Conservation (phyloP, 1,139 yeast species). For the Pichia sp. region DNA sequence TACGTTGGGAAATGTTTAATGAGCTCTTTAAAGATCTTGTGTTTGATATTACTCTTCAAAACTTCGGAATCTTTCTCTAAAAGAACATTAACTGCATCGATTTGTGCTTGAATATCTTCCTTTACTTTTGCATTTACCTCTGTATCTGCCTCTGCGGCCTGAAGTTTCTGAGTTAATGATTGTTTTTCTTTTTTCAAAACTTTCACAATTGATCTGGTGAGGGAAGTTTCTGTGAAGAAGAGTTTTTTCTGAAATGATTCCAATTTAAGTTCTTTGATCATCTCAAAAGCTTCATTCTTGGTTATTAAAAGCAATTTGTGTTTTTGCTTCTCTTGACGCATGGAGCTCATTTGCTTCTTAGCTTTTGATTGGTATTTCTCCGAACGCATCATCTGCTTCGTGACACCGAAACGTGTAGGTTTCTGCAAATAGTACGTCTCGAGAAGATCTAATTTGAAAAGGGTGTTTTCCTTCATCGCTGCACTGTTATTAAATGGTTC, state of each 20-base stretch:
- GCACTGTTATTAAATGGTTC: too few species aligned
- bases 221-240: slow-evolving; percentile 35
- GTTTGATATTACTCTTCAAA: slow-evolving; percentile 7
- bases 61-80: slow-evolving; percentile 2
- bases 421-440: slow-evolving; percentile 39
- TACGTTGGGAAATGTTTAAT: slow-evolving; percentile 13
- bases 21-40: slow-evolving; percentile 16
- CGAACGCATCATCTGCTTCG: slow-evolving; percentile 41
- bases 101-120: not conserved
- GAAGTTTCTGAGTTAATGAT: slow-evolving; percentile 3
- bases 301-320: slow-evolving; percentile 31
- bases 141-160: slow-evolving; percentile 8
- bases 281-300: slow-evolving; percentile 36
- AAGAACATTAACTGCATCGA: slow-evolving; percentile 5
- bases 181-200: slow-evolving; percentile 20
- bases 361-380: slow-evolving; percentile 17
- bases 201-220: slow-evolving; percentile 26
- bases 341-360: slow-evolving; percentile 22
- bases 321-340: slow-evolving; percentile 24
- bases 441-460: slow-evolving; percentile 47
- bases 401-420: slow-evolving; percentile 47
- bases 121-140: slow-evolving; percentile 18
- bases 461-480: slow-evolving; percentile 15
- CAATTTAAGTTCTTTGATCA: slow-evolving; percentile 39
- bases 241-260: slow-evolving; percentile 45